Evolutionary conservation across 164 flowering plant genomes (phyloP).

Genomic region (Macadamia tetraphylla): DNA sequence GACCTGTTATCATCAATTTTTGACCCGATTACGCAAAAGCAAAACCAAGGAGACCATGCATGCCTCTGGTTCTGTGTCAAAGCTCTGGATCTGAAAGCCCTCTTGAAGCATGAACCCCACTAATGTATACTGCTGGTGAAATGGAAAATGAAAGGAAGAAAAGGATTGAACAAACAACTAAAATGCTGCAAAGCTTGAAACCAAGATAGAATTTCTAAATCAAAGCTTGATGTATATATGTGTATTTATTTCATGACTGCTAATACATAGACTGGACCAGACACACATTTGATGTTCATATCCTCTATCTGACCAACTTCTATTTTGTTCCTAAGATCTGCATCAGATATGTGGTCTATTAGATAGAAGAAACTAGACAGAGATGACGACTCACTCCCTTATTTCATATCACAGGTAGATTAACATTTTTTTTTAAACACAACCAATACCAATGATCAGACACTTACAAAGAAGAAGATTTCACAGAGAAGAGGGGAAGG

Average conservation of each 20-base stretch:
- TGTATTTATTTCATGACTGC: constrained; percentile 11
- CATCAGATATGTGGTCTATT: constrained; percentile 7
- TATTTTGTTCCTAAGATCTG: constrained; percentile 21
- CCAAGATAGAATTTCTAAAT: not conserved
- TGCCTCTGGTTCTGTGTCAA: no score
- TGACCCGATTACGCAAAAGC: no score
- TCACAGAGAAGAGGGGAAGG: no score
- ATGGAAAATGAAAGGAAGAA: no score
- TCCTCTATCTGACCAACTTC: constrained; percentile 16
- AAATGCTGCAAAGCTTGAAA: no score
- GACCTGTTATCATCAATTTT: no score
- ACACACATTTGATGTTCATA: constrained; percentile 8
- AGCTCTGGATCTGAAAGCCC: no score
- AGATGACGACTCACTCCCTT: constrained; percentile 31
- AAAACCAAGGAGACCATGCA: no score
- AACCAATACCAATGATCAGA: constrained; percentile 32
- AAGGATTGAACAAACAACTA: not conserved
- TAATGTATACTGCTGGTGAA: no score
- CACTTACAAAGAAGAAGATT: constrained; percentile 6
- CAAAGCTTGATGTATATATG: constrained; percentile 5
- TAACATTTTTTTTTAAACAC: constrained; percentile 20
- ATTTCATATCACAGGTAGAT: constrained; percentile 43
- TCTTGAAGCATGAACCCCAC: no score
- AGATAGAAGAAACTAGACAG: constrained; percentile 14
- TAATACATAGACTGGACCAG: constrained; percentile 21